Conservation (phyloP, 1,284 basidiomycete genomes). For the Leccinum griseonigrum region DNA sequence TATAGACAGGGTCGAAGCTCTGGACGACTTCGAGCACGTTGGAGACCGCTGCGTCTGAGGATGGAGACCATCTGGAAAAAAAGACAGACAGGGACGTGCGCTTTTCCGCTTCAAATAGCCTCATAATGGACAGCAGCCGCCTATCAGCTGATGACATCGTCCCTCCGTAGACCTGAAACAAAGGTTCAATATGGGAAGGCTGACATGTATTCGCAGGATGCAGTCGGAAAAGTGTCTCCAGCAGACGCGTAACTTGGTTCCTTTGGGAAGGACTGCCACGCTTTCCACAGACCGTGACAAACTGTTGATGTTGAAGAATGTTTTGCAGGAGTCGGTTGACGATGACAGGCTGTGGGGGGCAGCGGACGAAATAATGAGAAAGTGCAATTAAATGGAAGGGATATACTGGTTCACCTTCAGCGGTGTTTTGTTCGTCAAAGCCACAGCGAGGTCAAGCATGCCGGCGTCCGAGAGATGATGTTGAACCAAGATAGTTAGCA, state of each 20-base stretch:
- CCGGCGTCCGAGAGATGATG: slow-evolving; percentile 47
- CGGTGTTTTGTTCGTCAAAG: slow-evolving; percentile 41
- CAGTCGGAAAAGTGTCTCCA: slow-evolving; percentile 67
- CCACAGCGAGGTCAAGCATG: slow-evolving; percentile 50
- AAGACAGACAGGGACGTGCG: slow-evolving; percentile 63
- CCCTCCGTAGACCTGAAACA: slow-evolving; percentile 73
- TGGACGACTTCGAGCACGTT: slow-evolving; percentile 64
- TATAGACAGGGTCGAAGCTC: slow-evolving; percentile 64
- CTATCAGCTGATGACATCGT: slow-evolving; percentile 64
- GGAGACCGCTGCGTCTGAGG: slow-evolving; percentile 39
- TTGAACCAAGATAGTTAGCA: slow-evolving; percentile 66
- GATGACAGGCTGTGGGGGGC: slow-evolving; percentile 12
- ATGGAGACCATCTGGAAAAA: slow-evolving; percentile 60
- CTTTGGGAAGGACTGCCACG: slow-evolving; percentile 31
- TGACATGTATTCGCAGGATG: slow-evolving; percentile 76
- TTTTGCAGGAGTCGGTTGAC: slow-evolving; percentile 61
- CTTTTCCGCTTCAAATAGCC: slow-evolving; percentile 74
- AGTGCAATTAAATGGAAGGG: background rate
- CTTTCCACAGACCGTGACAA: slow-evolving; percentile 44
- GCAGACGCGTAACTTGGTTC: slow-evolving; percentile 49
- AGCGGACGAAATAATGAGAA: background rate
- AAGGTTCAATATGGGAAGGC: slow-evolving; percentile 68
- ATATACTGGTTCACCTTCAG: slow-evolving; percentile 25
- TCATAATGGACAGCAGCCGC: slow-evolving; percentile 70
- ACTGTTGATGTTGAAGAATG: slow-evolving; percentile 37